phyloP scores from a whole-genome alignment of 2,329 filamentous ascomycete species.

The Acrocalymma vagum region DNA sequence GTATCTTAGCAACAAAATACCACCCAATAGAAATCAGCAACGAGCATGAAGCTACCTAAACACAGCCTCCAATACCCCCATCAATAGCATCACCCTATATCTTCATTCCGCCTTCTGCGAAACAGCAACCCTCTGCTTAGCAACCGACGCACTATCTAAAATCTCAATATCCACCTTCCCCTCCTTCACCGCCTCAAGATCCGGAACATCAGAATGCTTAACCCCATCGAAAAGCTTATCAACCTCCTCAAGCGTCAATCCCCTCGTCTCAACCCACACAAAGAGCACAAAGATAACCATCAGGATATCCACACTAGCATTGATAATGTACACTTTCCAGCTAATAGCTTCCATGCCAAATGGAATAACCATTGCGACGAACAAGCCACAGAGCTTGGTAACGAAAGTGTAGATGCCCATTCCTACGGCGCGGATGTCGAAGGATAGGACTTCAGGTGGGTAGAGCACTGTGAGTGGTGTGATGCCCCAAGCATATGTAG shows the following conservation, averaged over 20 bases:
- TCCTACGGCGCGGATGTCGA: conserved; percentile 32
- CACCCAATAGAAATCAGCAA: too few species aligned
- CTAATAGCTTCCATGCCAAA: conserved; percentile 29
- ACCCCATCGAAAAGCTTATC: conserved; percentile 25
- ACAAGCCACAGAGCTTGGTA: conserved; percentile 29
- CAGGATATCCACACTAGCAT: conserved; percentile 20
- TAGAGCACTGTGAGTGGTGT: conserved; percentile 43
- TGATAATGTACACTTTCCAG: conserved; percentile 35
- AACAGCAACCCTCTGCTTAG: conserved; percentile 1
- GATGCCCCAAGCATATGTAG: conserved; percentile 45
- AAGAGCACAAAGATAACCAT: conserved; percentile 47
- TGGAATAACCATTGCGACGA: conserved; percentile 47
- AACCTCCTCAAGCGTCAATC: conserved; percentile 26
- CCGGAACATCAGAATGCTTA: conserved; percentile 24
- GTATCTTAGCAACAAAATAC: too few species aligned
- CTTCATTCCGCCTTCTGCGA: too few species aligned
- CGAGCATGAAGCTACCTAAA: too few species aligned
- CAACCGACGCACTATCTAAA: background rate
- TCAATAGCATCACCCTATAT: too few species aligned
- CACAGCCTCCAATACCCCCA: too few species aligned
- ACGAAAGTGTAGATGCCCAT: conserved; percentile 26
- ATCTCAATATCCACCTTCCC: conserved; percentile 10
- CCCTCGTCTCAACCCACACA: conserved; percentile 25
- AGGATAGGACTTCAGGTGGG: conserved; percentile 45
- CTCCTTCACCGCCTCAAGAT: conserved; percentile 20